Percentiles rank a stretch among this genome's conserved stretches.
phyloP scores from a whole-genome alignment of 2,329 filamentous ascomycete genomes.

The Fusarium graminum region DNA sequence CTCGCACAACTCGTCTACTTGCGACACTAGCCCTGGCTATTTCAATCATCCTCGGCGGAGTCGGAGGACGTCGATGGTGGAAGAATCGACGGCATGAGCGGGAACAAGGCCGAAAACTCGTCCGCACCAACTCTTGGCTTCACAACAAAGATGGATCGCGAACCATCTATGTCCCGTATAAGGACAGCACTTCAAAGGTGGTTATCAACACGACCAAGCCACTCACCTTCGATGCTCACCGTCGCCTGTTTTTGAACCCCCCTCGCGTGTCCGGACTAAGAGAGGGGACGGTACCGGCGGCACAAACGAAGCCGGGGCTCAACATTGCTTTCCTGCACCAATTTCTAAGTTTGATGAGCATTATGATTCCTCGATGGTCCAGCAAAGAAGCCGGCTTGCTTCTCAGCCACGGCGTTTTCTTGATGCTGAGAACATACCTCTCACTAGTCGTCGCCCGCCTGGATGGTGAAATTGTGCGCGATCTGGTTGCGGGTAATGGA shows the following conservation, averaged over 20 bases:
- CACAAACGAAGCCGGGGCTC: constrained; percentile 91
- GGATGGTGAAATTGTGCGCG: constrained; percentile 95
- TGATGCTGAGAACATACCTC: constrained; percentile 93
- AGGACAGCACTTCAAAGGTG: constrained; percentile 88
- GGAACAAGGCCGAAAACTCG: constrained; percentile 83
- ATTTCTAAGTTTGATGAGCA: constrained; percentile 94
- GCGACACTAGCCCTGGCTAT: constrained; percentile 81
- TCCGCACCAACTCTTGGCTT: constrained; percentile 92
- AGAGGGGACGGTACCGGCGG: constrained; percentile 82
- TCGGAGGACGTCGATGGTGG: constrained; percentile 85
- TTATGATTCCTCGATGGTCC: constrained; percentile 95
- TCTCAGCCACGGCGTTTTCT: constrained; percentile 87
- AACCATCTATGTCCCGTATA: constrained; percentile 95
- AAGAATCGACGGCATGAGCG: constrained; percentile 79
- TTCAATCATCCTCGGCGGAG: constrained; percentile 82
- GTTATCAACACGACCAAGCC: constrained; percentile 90
- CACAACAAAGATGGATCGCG: constrained; percentile 94
- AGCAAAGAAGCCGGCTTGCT: constrained; percentile 95
- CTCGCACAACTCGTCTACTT: constrained; percentile 78
- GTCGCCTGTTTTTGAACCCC: constrained; percentile 91
- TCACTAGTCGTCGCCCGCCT: constrained; percentile 92
- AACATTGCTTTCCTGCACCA: constrained; percentile 98
- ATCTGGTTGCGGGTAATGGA: constrained; percentile 94
- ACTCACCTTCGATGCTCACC: constrained; percentile 95
- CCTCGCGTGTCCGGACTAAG: constrained; percentile 83